These are phyloP conservation scores for Termitomyces sp. DNA, from an alignment of 768 basidiomycete species.

Conservation along the genomic window DNA sequence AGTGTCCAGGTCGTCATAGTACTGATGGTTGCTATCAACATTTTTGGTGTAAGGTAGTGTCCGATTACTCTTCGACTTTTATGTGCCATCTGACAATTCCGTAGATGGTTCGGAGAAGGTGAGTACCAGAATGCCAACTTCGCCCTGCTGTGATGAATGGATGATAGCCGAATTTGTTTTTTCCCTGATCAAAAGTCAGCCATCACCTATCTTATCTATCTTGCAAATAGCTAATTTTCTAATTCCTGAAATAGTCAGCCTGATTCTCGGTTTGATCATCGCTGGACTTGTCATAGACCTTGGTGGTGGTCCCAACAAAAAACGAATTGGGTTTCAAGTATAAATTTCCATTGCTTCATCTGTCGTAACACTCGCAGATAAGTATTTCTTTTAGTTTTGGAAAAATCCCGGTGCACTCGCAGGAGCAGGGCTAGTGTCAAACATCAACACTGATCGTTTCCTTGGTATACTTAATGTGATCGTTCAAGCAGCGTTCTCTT, in stretches of 20 bases:
- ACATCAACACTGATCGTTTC: slow-evolving; percentile 42
- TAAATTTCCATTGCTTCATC: slow-evolving; percentile 18
- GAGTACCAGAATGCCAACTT: slow-evolving; percentile 6
- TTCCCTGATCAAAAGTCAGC: slow-evolving; percentile 58
- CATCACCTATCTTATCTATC: not conserved
- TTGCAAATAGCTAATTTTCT: not conserved
- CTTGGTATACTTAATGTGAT: slow-evolving; percentile 38
- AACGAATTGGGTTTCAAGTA: slow-evolving; percentile 66
- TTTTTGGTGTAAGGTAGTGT: slow-evolving; percentile 59
- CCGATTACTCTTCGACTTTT: not conserved
- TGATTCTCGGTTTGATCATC: slow-evolving; percentile 58
- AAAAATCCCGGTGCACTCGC: slow-evolving; percentile 62
- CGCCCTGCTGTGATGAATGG: not conserved
- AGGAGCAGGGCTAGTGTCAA: slow-evolving; percentile 34
- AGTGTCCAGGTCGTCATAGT: slow-evolving; percentile 38
- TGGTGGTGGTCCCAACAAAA: slow-evolving; percentile 68
- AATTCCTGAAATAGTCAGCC: slow-evolving; percentile 31
- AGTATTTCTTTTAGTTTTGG: slow-evolving; percentile 46
- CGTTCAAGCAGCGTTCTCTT: slow-evolving; percentile 66
- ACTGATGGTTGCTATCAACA: slow-evolving; percentile 55
- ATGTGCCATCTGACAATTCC: not conserved
- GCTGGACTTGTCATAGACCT: slow-evolving; percentile 68
- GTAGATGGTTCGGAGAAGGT: slow-evolving; percentile 64
- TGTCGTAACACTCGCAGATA: not conserved
- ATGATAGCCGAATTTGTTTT: slow-evolving; percentile 59